Evolutionary conservation across 805 yeast species (phyloP).

Genomic region (Yamadazyma paraphyllophila): DNA sequence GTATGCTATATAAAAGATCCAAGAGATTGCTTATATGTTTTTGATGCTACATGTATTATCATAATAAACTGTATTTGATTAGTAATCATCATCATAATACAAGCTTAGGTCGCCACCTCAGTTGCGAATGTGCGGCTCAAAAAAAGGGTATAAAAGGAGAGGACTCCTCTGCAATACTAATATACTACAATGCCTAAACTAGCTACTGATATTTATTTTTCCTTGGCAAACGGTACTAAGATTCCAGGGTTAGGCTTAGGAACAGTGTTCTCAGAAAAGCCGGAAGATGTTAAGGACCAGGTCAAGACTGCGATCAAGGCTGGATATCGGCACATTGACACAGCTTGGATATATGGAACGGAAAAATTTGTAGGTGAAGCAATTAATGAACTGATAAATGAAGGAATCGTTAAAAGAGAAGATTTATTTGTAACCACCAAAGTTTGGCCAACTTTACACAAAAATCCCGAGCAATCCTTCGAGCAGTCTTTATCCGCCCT

Average conservation of each 20-base stretch:
- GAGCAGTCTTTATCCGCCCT: slow-evolving; percentile 64
- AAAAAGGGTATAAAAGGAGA: too few species aligned
- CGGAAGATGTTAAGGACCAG: slow-evolving; percentile 34
- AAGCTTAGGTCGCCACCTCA: too few species aligned
- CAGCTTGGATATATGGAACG: slow-evolving; percentile 68
- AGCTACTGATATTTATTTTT: not conserved
- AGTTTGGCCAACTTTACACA: slow-evolving; percentile 80
- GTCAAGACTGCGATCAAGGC: slow-evolving; percentile 80
- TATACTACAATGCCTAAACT: too few species aligned
- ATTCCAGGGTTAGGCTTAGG: slow-evolving; percentile 74
- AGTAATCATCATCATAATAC: too few species aligned
- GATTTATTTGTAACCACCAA: slow-evolving; percentile 78
- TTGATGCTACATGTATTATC: too few species aligned
- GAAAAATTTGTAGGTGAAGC: slow-evolving; percentile 68
- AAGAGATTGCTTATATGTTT: too few species aligned
- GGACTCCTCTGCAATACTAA: too few species aligned
- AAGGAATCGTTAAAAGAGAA: slow-evolving; percentile 66
- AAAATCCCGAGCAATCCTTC: slow-evolving; percentile 49
- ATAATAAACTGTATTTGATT: too few species aligned
- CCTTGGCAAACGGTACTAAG: slow-evolving; percentile 1
- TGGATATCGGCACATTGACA: slow-evolving; percentile 76
- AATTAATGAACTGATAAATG: slow-evolving; percentile 57
- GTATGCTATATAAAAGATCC: too few species aligned
- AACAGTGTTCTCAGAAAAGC: slow-evolving; percentile 28
- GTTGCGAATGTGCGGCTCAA: too few species aligned